Conservation (phyloP, 2,329 filamentous ascomycete species). For the Cladophialophora exuberans region DNA sequence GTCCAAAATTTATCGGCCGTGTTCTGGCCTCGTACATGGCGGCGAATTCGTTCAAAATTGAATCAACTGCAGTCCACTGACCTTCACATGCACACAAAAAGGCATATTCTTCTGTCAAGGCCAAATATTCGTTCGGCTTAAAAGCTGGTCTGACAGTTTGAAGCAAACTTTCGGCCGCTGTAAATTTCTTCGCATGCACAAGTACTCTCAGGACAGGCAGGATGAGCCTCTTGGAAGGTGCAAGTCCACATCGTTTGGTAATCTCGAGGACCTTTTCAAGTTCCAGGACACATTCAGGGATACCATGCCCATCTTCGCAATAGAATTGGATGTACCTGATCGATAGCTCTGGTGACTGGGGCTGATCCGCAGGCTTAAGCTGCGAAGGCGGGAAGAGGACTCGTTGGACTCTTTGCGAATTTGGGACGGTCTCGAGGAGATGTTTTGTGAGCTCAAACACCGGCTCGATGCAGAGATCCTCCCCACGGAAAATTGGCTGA, state of each 20-base stretch:
- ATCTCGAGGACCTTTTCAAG: slow-evolving; percentile 34
- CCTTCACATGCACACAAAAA: slow-evolving; percentile 42
- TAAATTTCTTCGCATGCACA: slow-evolving; percentile 41
- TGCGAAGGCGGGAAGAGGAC: slow-evolving; percentile 19
- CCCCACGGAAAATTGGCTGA: background rate
- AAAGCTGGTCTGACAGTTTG: slow-evolving; percentile 41
- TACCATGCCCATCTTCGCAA: slow-evolving; percentile 41
- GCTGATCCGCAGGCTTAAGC: background rate
- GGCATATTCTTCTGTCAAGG: slow-evolving; percentile 43
- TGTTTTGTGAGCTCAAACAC: slow-evolving; percentile 22
- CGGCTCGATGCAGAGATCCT: slow-evolving; percentile 8
- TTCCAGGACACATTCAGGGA: slow-evolving; percentile 36
- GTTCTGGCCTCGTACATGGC: slow-evolving; percentile 37
- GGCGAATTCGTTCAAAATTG: slow-evolving; percentile 44
- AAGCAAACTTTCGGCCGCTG: slow-evolving; percentile 40
- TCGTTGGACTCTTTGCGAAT: slow-evolving; percentile 7
- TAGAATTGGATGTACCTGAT: slow-evolving; percentile 35
- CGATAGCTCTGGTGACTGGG: too few relatives aligned
- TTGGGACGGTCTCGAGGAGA: slow-evolving; percentile 14
- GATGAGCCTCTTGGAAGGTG: slow-evolving; percentile 43
- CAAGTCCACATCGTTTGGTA: slow-evolving; percentile 6
- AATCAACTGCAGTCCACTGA: slow-evolving; percentile 46
- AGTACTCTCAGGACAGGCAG: slow-evolving; percentile 46
- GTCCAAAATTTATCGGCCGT: slow-evolving; percentile 19
- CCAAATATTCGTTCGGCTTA: slow-evolving; percentile 37